These are phyloP conservation scores for Wickerhamomyces mucosus DNA, from an alignment of 805 yeast species.

Conservation along the genomic window DNA sequence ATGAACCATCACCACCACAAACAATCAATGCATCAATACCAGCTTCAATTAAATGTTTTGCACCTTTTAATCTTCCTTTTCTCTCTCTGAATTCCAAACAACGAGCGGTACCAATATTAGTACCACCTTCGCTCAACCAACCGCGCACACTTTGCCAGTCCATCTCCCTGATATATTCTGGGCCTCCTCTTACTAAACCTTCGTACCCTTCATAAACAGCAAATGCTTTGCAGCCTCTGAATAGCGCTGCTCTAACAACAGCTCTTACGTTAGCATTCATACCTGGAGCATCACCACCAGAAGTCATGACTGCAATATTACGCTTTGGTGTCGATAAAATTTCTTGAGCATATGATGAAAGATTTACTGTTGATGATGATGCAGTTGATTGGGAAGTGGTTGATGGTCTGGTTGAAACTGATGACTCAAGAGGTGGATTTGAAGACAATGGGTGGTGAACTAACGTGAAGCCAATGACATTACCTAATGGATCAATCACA, in stretches of 20 bases:
- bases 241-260: constrained; percentile 86
- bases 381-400: background rate
- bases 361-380: background rate
- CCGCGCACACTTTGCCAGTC: constrained; percentile 94
- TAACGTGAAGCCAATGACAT: constrained; percentile 70
- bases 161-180: constrained; percentile 60
- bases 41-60: constrained; percentile 70
- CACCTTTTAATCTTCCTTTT: constrained; percentile 74
- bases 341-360: background rate
- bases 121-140: constrained; percentile 88
- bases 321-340: constrained; percentile 4
- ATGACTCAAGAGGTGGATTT: constrained; percentile 25
- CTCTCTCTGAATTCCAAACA: constrained; percentile 80
- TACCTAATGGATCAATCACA: constrained; percentile 77
- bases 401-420: background rate
- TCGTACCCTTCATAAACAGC: constrained; percentile 94
- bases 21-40: constrained; percentile 95
- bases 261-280: constrained; percentile 97
- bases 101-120: constrained; percentile 93
- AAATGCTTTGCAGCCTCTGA: constrained; percentile 78
- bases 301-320: constrained; percentile 90
- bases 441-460: constrained; percentile 46
- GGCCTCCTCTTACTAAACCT: constrained; percentile 84
- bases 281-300: constrained; percentile 99
- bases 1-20: constrained; percentile 98